Conservation (phyloP, 345 rosid genomes). For the Lumnitzera littorea region DNA sequence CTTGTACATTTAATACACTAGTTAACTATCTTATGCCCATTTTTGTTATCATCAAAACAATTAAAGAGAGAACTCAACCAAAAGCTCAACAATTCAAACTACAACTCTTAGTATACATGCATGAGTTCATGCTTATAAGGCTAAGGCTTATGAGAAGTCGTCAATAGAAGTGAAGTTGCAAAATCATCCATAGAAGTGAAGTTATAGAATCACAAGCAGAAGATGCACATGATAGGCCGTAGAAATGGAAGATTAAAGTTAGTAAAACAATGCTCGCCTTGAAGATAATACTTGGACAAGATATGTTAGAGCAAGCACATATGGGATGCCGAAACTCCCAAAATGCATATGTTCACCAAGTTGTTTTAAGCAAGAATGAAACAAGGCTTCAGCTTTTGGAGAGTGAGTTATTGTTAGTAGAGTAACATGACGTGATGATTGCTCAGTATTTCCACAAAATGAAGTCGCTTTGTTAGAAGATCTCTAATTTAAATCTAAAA, state of each 20-base stretch:
- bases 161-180: neutral
- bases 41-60: too few species aligned
- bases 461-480: constrained; percentile 3
- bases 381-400: neutral
- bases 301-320: constrained; percentile 19
- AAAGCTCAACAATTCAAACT: too few species aligned
- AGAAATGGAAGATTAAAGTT: constrained; percentile 10
- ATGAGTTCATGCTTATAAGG: neutral
- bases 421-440: neutral
- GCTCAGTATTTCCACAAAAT: constrained; percentile 7
- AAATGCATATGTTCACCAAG: constrained; percentile 3
- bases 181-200: neutral
- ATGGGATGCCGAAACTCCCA: constrained; percentile 3
- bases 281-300: constrained; percentile 10
- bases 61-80: too few species aligned
- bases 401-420: constrained; percentile 1
- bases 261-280: constrained; percentile 11
- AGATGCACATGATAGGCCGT: neutral
- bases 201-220: neutral
- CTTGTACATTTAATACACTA: too few species aligned
- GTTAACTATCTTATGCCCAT: too few species aligned
- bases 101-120: too few species aligned
- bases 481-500: constrained; percentile 1
- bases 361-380: constrained; percentile 11
- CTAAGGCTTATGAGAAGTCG: neutral